A percentile compares a stretch with the other conserved stretches of the same genome.
phyloP scores from a whole-genome alignment of 495 filamentous ascomycete species.

The Acidiella bohemica region DNA sequence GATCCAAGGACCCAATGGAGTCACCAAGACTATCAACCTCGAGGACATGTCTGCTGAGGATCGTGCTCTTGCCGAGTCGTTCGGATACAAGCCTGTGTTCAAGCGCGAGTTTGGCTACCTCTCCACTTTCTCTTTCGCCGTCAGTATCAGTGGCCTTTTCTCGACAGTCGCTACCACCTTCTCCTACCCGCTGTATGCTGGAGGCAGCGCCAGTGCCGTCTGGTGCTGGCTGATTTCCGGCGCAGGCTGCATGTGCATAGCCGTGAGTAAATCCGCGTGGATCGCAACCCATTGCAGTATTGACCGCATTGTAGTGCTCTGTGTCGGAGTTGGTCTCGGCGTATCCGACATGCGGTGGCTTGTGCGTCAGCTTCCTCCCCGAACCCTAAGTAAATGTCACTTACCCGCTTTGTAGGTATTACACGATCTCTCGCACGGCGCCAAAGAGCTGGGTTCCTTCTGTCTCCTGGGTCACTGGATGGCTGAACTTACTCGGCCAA shows the following conservation, averaged over 20 bases:
- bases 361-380: no score
- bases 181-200: slow-evolving; percentile 45
- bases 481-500: slow-evolving; percentile 50
- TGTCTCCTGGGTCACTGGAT: slow-evolving; percentile 35
- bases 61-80: slow-evolving; percentile 19
- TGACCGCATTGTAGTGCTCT: slow-evolving; percentile 27
- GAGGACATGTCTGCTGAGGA: slow-evolving; percentile 20
- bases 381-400: no score
- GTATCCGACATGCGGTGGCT: slow-evolving; percentile 43
- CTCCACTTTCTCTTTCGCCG: slow-evolving; percentile 50
- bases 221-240: slow-evolving; percentile 57
- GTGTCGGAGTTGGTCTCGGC: slow-evolving; percentile 46
- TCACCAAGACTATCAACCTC: slow-evolving; percentile 10
- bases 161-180: slow-evolving; percentile 49
- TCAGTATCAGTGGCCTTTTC: slow-evolving; percentile 41
- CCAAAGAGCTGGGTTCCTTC: slow-evolving; percentile 28
- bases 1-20: slow-evolving; percentile 10
- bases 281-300: no score
- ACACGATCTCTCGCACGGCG: slow-evolving; percentile 34
- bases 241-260: slow-evolving; percentile 49
- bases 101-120: slow-evolving; percentile 51
- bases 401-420: slow-evolving; percentile 25
- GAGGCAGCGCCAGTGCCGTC: slow-evolving; percentile 44
- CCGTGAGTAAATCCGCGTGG: no score
- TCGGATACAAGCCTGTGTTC: slow-evolving; percentile 34